These are phyloP conservation scores for Saccharomyces pastorianus DNA, from an alignment of 1,139 yeast species.

Conservation along the genomic window DNA sequence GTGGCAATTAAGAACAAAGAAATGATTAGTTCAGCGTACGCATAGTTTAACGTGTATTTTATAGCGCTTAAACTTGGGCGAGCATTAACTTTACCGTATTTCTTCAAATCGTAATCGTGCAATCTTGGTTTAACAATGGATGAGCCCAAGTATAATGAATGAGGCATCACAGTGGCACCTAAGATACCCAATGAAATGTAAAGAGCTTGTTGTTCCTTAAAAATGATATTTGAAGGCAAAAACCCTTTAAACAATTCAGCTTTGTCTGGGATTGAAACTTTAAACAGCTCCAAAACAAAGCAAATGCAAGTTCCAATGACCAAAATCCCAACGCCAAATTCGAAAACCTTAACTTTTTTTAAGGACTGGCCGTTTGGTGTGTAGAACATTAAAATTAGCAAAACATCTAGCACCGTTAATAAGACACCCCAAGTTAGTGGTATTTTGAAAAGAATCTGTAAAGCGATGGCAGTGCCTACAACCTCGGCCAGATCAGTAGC, in stretches of 20 bases:
- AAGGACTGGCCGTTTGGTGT: conserved; percentile 66
- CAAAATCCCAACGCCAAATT: conserved; percentile 64
- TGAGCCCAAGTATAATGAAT: conserved; percentile 82
- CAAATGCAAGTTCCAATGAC: conserved; percentile 81
- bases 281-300: conserved; percentile 70
- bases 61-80: conserved; percentile 66
- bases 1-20: conserved; percentile 74
- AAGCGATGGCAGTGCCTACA: conserved; percentile 77
- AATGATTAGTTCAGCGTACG: conserved; percentile 67
- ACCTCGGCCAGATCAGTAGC: conserved; percentile 86
- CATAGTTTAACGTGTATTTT: conserved; percentile 57
- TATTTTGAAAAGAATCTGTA: conserved; percentile 68
- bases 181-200: conserved; percentile 82
- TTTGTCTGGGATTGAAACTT: conserved; percentile 51
- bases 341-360: conserved; percentile 70
- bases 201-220: conserved; percentile 73
- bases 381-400: conserved; percentile 79
- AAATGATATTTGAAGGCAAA: conserved; percentile 64
- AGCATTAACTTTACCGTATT: conserved; percentile 33
- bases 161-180: conserved; percentile 99
- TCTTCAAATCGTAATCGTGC: conserved; percentile 65
- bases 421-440: conserved; percentile 77
- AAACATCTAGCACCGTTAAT: conserved; percentile 75
- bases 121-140: conserved; percentile 89
- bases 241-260: conserved; percentile 60